Conservation (phyloP, 495 filamentous ascomycete species). For the Lophium mytilinum region DNA sequence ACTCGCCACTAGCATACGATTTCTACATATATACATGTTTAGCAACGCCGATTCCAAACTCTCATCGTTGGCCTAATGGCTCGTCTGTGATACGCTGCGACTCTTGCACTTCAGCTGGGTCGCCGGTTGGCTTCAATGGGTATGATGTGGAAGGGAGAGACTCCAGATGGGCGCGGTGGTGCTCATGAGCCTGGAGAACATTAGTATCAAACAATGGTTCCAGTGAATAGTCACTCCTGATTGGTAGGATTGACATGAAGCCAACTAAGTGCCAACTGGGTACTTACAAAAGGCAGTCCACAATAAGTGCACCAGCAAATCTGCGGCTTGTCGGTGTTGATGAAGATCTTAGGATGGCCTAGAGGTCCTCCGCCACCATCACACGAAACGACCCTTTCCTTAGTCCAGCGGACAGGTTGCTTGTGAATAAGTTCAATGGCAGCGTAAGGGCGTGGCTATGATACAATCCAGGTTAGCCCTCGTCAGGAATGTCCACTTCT, state of each 20-base stretch:
- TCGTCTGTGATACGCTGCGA: slow-evolving; percentile 32
- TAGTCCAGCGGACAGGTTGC: slow-evolving; percentile 87
- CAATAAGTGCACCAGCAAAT: slow-evolving; percentile 88
- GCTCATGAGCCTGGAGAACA: slow-evolving; percentile 64
- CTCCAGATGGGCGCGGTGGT: slow-evolving; percentile 73
- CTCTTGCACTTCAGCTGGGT: slow-evolving; percentile 30
- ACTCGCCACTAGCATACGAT: background rate
- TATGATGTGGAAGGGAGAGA: slow-evolving; percentile 70
- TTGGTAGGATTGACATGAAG: background rate
- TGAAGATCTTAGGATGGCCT: slow-evolving; percentile 89
- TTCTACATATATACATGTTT: slow-evolving; percentile 3
- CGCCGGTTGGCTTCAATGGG: slow-evolving; percentile 47
- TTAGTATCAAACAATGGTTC: slow-evolving; percentile 7
- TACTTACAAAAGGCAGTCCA: slow-evolving; percentile 85
- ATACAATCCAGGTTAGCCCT: slow-evolving; percentile 4
- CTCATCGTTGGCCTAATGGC: slow-evolving; percentile 37
- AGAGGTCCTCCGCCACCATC: slow-evolving; percentile 89
- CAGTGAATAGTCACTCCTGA: background rate
- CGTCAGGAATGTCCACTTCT: background rate
- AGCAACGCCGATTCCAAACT: background rate
- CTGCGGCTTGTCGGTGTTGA: slow-evolving; percentile 96
- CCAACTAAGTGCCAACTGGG: background rate
- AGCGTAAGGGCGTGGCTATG: slow-evolving; percentile 73
- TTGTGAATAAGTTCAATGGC: slow-evolving; percentile 95
- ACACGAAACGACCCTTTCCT: slow-evolving; percentile 71